A percentile compares a stretch with the other conserved stretches of the same genome.
phyloP scores from a whole-genome alignment of 495 filamentous ascomycete species.

The Pyrenopolyporus hunteri region DNA sequence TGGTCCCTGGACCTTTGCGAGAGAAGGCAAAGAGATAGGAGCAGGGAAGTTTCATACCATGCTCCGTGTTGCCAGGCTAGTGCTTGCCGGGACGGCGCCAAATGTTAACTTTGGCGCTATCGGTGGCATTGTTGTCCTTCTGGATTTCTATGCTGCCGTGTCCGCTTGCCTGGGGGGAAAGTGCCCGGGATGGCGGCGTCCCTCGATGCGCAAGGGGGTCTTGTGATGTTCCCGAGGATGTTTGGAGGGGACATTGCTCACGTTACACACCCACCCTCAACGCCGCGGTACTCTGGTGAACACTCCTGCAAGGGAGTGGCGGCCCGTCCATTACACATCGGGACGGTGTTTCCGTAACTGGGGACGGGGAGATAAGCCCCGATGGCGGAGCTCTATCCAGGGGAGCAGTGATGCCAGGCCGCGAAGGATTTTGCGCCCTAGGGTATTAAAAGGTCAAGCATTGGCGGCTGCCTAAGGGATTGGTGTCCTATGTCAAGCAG shows the following conservation, averaged over 20 bases:
- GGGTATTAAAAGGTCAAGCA: conserved; percentile 2
- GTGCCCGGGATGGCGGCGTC: conserved; percentile 1
- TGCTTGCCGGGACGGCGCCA: conserved; percentile 8
- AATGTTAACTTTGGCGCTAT: conserved; percentile 5
- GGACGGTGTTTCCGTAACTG: background rate
- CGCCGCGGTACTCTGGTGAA: background rate
- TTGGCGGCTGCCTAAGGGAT: background rate
- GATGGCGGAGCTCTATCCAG: background rate
- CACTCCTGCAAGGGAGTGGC: background rate
- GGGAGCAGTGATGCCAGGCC: background rate
- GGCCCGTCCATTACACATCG: background rate
- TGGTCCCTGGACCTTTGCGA: conserved; percentile 8
- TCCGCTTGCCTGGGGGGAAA: background rate
- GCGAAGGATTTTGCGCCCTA: background rate
- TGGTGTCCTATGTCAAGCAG: conserved; percentile 3
- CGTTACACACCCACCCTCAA: conserved; percentile 6
- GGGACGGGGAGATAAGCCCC: conserved; percentile 4
- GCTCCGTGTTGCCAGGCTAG: conserved; percentile 4
- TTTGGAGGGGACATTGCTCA: background rate
- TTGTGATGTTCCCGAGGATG: background rate
- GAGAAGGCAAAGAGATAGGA: conserved; percentile 3
- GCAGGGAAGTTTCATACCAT: conserved; percentile 4
- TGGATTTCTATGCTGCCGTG: background rate
- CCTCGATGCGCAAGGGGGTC: conserved; percentile 6
- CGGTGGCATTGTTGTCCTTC: background rate